Base-by-base conservation (phyloP, 2,329 filamentous ascomycete genomes). In the Myriangium duriaei region DNA sequence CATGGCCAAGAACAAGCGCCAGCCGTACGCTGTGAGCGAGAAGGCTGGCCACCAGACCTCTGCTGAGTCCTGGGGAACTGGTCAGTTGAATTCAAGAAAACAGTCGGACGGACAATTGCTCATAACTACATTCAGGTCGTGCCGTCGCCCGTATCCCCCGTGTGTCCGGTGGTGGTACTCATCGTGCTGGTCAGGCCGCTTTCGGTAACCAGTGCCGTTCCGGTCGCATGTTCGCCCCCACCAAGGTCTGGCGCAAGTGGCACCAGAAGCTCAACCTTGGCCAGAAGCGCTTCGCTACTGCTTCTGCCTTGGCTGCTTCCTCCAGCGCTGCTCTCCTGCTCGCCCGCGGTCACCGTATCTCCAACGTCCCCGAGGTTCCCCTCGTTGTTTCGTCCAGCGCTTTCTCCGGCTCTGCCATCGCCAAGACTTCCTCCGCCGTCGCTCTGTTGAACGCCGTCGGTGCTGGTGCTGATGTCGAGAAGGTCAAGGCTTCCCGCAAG, bases 151-250 rank as follows among this genome's bases (percentile, higher is more conserved):
- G 91, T 96, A 98, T 98, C 61, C 91, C 92, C 62, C 91, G 91
- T 95, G 91, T 98, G 68, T 96, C 91, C 64, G 91, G 91, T 79
- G 88, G 91, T 74, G 91, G 91, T 85, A 98, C 91, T 67, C 91
- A 98, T 81, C 88, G 91, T 77, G 91, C 91, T 63, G 91, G 91
- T 75, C 91, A 98, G 76, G 91, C 91, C 68, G 91, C 91, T 57
- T 98, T 96, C 70, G 91, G 91, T 85, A 98, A 98, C 83, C 86
- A 88, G 86, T 98, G 91, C 75, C 87, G 91, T 68, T 94, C 88
- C 64, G 91, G 92, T 75, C 91, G 91, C 73, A 98, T 98, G 91
- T 98, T 98, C 73, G 91, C 91, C 56, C 91, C 91, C 54, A 98
- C 91, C 71, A 98, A 98, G 81, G 82, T 94, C 73, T 98, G 91